Evolutionary conservation across 2,329 filamentous ascomycete genomes (phyloP).

Genomic region (Colletotrichum sp.): DNA sequence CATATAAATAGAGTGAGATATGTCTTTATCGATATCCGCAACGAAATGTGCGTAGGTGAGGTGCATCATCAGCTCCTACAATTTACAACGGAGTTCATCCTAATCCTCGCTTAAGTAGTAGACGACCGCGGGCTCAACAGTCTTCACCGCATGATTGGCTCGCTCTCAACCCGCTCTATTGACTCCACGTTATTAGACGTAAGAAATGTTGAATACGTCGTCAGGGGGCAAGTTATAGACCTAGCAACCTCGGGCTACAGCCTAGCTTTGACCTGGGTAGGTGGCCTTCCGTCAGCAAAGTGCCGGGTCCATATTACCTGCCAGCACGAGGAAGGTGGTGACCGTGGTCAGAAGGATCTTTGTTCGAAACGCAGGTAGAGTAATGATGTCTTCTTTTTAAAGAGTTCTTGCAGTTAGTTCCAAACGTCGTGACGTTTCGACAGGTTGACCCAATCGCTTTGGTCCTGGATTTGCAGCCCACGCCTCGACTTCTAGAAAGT

Average conservation of each 20-base stretch:
- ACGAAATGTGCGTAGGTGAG: fast-evolving
- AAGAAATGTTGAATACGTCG: neutral
- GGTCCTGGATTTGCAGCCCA: neutral
- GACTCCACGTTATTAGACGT: neutral
- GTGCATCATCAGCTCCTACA: neutral
- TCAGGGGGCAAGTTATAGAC: neutral
- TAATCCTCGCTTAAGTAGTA: neutral
- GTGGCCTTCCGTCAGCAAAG: neutral
- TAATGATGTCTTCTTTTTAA: neutral
- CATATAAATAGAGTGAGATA: neutral
- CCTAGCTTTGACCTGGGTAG: neutral
- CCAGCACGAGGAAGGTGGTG: neutral
- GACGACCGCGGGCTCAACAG: neutral
- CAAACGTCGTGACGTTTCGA: neutral
- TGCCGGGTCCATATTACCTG: neutral
- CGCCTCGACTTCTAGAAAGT: neutral
- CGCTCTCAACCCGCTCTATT: neutral
- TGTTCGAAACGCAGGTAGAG: neutral
- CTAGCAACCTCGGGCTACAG: neutral
- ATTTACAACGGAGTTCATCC: neutral
- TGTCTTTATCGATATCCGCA: neutral
- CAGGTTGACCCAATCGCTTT: neutral
- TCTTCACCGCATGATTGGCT: neutral
- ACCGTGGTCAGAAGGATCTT: neutral
- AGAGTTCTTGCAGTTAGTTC: neutral